Evolutionary conservation across 306 rosid species (phyloP).

Genomic region (Vigna trinervia): DNA sequence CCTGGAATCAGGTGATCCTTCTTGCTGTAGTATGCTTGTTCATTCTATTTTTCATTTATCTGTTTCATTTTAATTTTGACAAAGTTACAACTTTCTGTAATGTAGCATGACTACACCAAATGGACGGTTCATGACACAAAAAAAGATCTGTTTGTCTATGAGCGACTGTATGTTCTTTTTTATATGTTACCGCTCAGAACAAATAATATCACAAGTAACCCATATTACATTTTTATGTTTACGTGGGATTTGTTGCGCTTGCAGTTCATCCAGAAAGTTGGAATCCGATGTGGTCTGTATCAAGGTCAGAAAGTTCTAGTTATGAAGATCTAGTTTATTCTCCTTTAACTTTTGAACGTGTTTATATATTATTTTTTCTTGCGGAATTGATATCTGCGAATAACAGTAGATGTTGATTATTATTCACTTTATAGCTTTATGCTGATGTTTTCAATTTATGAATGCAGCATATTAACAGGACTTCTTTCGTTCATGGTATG

Average conservation of each 20-base stretch:
- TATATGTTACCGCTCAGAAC: neutral
- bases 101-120: slow-evolving; percentile 95
- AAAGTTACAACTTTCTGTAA: slow-evolving; percentile 19
- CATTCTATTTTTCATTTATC: slow-evolving; percentile 20
- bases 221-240: slow-evolving; percentile 37
- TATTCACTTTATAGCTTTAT: slow-evolving; percentile 21
- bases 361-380: slow-evolving; percentile 22
- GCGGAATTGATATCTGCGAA: slow-evolving; percentile 15
- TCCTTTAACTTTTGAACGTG: slow-evolving; percentile 21
- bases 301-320: slow-evolving; percentile 69
- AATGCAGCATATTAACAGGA: slow-evolving; percentile 95
- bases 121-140: slow-evolving; percentile 93
- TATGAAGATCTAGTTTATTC: slow-evolving; percentile 1
- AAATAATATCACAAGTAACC: slow-evolving; percentile 30
- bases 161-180: slow-evolving; percentile 83
- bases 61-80: slow-evolving; percentile 30
- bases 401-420: slow-evolving; percentile 36
- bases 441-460: slow-evolving; percentile 52
- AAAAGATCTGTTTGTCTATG: slow-evolving; percentile 94
- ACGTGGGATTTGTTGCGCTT: slow-evolving; percentile 38
- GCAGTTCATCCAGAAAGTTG: slow-evolving; percentile 99
- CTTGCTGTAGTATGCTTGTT: slow-evolving; percentile 25
- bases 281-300: slow-evolving; percentile 99
- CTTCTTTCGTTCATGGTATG: slow-evolving; percentile 96
- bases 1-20: slow-evolving; percentile 89